Base-by-base conservation (phyloP, 768 basidiomycete species). In the Lentinula guzmanii region DNA sequence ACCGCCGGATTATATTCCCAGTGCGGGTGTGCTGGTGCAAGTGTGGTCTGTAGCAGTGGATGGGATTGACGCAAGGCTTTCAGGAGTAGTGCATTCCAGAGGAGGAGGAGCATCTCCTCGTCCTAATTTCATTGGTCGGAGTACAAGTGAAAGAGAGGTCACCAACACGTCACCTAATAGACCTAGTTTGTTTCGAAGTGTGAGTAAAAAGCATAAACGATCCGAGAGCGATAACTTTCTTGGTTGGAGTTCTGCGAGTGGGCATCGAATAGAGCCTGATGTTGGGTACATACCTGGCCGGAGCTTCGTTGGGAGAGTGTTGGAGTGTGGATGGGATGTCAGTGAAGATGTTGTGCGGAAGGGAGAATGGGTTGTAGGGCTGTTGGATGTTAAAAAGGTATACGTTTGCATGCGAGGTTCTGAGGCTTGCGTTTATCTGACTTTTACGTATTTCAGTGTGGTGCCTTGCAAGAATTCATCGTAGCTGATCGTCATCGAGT, bases 41-140 rank as follows among this genome's bases (percentile, higher is more conserved):
- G 90, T 97, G 3, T 93, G 90, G 80, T 91, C 89, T n/a, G 91
- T 93, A 1, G 93, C 86, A 2, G 72, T 96, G 46, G 93, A 96
- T 66, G 78, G 80, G 13, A 75, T 88, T 5, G 95, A 96, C 74
- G 80, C 78, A 5, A 77, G 83, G 58, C 77, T 93, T 62, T 82
- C 91, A 10, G 81, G 82, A 6, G 81, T 84, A 33, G 42, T 54
- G 21, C 66, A 62, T 52, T 48, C 58, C 3, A 28, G 58, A 39
- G 43, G 21, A 31, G 43, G 41, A 7, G 21, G 33, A 48, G 16
- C 31, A 10, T 21, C 18, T 9, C 5, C 31, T 31, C 37, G 24
- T 16, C 24, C 13, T 18, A 13, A 18, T 9, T 2, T 21, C 13
- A 11, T 24, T 21, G n/a, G 18, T 33, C 28, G 48, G 3, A 52